Evolutionary conservation across 805 yeast genomes (phyloP).

Genomic region (Saccharomyces mikatae): DNA sequence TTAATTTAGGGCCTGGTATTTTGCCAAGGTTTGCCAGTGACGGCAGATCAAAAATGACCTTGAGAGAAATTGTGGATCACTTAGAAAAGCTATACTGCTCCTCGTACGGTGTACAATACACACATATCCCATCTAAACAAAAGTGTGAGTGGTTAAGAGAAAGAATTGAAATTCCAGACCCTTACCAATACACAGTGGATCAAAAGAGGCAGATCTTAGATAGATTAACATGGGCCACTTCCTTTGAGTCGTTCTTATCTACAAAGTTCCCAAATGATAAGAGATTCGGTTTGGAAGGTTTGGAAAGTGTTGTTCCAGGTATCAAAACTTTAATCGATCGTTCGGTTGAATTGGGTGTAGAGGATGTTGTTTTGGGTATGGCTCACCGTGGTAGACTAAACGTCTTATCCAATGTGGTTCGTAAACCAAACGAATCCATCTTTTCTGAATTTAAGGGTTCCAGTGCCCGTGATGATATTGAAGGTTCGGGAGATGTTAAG

Average conservation of each 20-base stretch:
- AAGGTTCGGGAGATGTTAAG: slow-evolving; percentile 98
- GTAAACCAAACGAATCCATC: slow-evolving; percentile 97
- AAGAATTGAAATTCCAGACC: slow-evolving; percentile 85
- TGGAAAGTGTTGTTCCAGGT: slow-evolving; percentile 94
- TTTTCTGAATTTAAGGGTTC: slow-evolving; percentile 88
- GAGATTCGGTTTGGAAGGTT: slow-evolving; percentile 98
- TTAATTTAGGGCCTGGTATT: slow-evolving; percentile 95
- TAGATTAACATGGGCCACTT: slow-evolving; percentile 92
- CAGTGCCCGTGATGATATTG: slow-evolving; percentile 63
- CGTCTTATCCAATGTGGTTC: slow-evolving; percentile 94
- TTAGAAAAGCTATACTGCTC: slow-evolving; percentile 85
- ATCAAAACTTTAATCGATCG: slow-evolving; percentile 92
- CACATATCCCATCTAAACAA: slow-evolving; percentile 90
- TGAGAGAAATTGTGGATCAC: slow-evolving; percentile 66
- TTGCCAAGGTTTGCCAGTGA: slow-evolving; percentile 77
- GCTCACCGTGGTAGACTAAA: slow-evolving; percentile 99
- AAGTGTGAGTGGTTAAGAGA: slow-evolving; percentile 98
- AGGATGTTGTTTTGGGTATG: slow-evolving; percentile 97
- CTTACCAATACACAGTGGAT: slow-evolving; percentile 74
- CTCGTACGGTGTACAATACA: slow-evolving; percentile 86
- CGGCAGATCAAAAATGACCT: slow-evolving; percentile 52
- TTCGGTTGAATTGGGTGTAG: slow-evolving; percentile 85
- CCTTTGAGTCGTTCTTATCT: slow-evolving; percentile 85
- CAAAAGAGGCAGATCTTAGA: slow-evolving; percentile 94
- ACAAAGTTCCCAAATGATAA: slow-evolving; percentile 97